phyloP scores from a whole-genome alignment of 768 basidiomycete species.

The Mrakia blollopis region DNA sequence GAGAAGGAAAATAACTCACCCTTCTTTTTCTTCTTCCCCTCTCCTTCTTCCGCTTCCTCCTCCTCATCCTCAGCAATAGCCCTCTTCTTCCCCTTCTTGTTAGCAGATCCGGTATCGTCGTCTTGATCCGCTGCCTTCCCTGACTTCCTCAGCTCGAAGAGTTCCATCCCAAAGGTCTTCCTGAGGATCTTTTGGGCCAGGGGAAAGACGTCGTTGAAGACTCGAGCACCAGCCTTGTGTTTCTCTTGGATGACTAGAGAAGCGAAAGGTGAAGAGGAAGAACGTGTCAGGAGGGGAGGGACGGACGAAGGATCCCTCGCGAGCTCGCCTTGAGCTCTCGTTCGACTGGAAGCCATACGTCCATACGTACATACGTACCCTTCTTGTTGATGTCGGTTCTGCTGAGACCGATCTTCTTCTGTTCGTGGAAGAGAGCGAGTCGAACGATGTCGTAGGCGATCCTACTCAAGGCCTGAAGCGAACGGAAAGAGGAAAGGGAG shows the following conservation, averaged over 20 bases:
- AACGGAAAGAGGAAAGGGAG: background rate
- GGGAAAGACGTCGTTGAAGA: conserved; percentile 60
- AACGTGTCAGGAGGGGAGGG: background rate
- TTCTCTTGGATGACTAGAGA: conserved; percentile 50
- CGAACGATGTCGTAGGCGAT: conserved; percentile 70
- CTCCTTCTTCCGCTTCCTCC: conserved; percentile 43
- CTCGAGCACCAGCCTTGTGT: conserved; percentile 43
- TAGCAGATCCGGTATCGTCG: conserved; percentile 4
- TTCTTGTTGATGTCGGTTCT: conserved; percentile 82
- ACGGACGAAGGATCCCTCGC: background rate
- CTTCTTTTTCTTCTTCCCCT: conserved; percentile 40
- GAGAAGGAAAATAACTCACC: background rate
- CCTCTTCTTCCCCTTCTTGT: conserved; percentile 50
- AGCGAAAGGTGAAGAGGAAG: background rate
- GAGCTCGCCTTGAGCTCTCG: too few relatives aligned
- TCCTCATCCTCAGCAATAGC: conserved; percentile 50
- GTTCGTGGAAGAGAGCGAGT: conserved; percentile 74
- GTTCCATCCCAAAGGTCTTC: conserved; percentile 73
- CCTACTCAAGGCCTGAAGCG: conserved; percentile 56
- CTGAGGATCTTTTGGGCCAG: conserved; percentile 62
- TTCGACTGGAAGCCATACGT: too few relatives aligned
- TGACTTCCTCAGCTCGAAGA: conserved; percentile 61
- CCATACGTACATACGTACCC: too few relatives aligned
- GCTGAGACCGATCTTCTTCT: conserved; percentile 60
- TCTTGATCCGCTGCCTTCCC: conserved; percentile 29